Conservation (phyloP, 2,329 filamentous ascomycete genomes). For the Sporothrix luriei region DNA sequence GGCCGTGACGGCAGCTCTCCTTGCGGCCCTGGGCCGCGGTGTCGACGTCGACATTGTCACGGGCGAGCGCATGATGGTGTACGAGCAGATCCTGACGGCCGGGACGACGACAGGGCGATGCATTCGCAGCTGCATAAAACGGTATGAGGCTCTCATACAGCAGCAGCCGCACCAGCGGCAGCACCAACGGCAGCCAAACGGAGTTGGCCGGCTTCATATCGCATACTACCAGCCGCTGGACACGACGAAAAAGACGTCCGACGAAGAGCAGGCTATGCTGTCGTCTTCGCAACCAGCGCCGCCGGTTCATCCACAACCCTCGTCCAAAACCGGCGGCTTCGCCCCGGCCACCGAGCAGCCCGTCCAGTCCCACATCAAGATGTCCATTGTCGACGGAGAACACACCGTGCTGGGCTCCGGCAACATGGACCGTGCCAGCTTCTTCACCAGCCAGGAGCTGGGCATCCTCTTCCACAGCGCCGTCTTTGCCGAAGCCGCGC, state of each 20-base stretch:
- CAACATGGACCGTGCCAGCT: slow-evolving; percentile 83
- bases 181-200: background rate
- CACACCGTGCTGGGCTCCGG: slow-evolving; percentile 74
- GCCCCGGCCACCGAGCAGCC: slow-evolving; percentile 56
- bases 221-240: slow-evolving; percentile 57
- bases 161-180: background rate
- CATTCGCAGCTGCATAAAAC: slow-evolving; percentile 60
- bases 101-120: slow-evolving; percentile 72
- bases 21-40: slow-evolving; percentile 64
- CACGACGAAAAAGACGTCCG: background rate
- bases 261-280: slow-evolving; percentile 32
- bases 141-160: slow-evolving; percentile 48
- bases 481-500: slow-evolving; percentile 42
- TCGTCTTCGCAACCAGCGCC: background rate
- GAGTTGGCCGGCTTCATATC: slow-evolving; percentile 57
- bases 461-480: slow-evolving; percentile 61
- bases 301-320: background rate
- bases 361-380: slow-evolving; percentile 75
- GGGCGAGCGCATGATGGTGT: slow-evolving; percentile 69
- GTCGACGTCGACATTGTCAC: slow-evolving; percentile 70
- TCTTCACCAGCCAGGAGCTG: slow-evolving; percentile 84
- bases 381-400: slow-evolving; percentile 70
- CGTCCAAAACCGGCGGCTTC: slow-evolving; percentile 27
- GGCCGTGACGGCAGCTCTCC: slow-evolving; percentile 63
- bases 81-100: slow-evolving; percentile 80